These are phyloP conservation scores for Chrysoporthe austroafricana DNA, from an alignment of 2,329 filamentous ascomycete species.

Conservation along the genomic window DNA sequence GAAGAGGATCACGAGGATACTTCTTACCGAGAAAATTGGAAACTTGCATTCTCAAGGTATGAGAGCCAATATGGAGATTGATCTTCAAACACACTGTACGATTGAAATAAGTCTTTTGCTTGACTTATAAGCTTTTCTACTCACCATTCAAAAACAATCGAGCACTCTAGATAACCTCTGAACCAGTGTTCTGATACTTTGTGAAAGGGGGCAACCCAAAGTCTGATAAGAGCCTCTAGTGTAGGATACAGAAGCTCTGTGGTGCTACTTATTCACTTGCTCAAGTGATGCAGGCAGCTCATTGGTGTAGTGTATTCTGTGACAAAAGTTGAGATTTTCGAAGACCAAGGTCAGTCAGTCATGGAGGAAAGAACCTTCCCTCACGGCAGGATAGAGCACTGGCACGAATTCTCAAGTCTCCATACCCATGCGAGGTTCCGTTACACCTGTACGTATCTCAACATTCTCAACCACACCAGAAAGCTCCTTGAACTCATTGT, in stretches of 20 bases:
- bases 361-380: background rate
- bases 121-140: no score
- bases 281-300: no score
- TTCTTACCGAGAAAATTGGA: background rate
- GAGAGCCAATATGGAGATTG: no score
- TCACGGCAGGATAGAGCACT: background rate
- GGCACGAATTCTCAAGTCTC: background rate
- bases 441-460: slow-evolving; percentile 9
- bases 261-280: background rate
- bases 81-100: no score
- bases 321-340: background rate
- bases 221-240: background rate
- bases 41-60: no score
- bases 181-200: no score
- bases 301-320: background rate
- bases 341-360: background rate
- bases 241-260: background rate
- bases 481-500: background rate
- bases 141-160: no score
- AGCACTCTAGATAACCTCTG: no score
- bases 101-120: no score
- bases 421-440: background rate
- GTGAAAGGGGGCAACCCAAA: no score
- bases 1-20: no score
- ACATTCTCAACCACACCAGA: background rate